Conservation (phyloP, 495 filamentous ascomycete species). For the Aspergillus carlsbadensis region DNA sequence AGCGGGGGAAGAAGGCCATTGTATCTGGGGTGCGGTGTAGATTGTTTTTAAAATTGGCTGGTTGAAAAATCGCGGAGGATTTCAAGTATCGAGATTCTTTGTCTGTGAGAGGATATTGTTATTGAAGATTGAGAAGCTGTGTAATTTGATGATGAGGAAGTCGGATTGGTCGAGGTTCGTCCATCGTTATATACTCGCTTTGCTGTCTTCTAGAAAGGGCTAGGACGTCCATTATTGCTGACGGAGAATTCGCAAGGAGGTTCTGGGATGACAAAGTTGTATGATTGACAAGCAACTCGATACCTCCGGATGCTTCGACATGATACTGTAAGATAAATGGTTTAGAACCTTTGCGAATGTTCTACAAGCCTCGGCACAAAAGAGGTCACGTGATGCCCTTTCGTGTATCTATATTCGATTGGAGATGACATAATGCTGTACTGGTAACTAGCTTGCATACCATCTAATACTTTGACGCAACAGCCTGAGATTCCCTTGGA, state of each 20-base stretch:
- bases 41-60: not conserved
- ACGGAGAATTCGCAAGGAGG: not conserved
- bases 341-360: slow-evolving; percentile 10
- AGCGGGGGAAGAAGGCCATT: slow-evolving; percentile 67
- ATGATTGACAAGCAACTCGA: not conserved
- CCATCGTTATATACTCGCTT: slow-evolving; percentile 14
- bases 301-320: slow-evolving; percentile 4
- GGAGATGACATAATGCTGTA: no score
- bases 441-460: no score
- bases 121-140: not conserved
- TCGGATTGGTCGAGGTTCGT: not conserved
- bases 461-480: no score
- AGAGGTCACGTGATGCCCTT: slow-evolving; percentile 11
- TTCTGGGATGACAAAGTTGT: not conserved
- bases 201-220: slow-evolving; percentile 14
- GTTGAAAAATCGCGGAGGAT: slow-evolving; percentile 6
- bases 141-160: slow-evolving; percentile 5
- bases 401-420: no score
- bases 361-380: slow-evolving; percentile 13
- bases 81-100: not conserved
- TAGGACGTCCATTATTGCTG: slow-evolving; percentile 1
- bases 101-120: not conserved
- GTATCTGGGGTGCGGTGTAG: slow-evolving; percentile 21
- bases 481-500: no score
- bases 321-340: slow-evolving; percentile 14